Base-by-base conservation (phyloP, 2,329 filamentous ascomycete genomes). In the Aurifilum marmelostoma region DNA sequence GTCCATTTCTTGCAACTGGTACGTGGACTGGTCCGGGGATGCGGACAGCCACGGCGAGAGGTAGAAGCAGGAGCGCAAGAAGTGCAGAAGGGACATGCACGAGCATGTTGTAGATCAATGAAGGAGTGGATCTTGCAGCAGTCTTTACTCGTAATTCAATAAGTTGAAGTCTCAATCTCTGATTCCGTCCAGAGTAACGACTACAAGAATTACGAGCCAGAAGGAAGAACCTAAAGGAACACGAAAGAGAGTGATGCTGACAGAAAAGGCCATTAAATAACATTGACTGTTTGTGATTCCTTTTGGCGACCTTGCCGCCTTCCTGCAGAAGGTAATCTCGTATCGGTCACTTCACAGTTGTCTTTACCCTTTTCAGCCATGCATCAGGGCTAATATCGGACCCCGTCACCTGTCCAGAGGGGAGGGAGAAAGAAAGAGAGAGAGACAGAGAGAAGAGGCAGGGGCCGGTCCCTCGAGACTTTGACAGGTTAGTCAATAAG, bases 51-150 rank as follows among this genome's bases (percentile, higher is more conserved):
- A 37, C 24, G 11, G 18, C 32, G 24, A 29, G n/a, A 6, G 18
- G 29, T n/a, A 29, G 18, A 27, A 59, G n/a, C 12, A 41, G 24
- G 34, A 67, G 50, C 50, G 56, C 29, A 14, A 67, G 52, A 18
- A 41, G 37, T 29, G 61, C n/a, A 50, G 39, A 34, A 2, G 7
- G 18, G 8, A 37, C 56, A 34, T 12, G 4, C 9, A n/a, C n/a
- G 21, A n/a, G 6, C 56, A 59, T 59, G 11, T n/a, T 47, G 34
- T 34, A 34, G 3, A n/a, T 6, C 18, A 6, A n/a, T 11, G 16
- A 37, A 32, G 8, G 21, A 29, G 1, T 34, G 50, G 5, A 56
- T 18, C 27, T 18, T 29, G 52, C 27, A 56, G 3, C 21, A 18
- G 41, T 7, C 24, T 34, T n/a, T 21, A 50, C 9, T n/a, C 7